Evolutionary conservation across 1,284 basidiomycete genomes (phyloP).

Genomic region (Hortiboletus rubellus): DNA sequence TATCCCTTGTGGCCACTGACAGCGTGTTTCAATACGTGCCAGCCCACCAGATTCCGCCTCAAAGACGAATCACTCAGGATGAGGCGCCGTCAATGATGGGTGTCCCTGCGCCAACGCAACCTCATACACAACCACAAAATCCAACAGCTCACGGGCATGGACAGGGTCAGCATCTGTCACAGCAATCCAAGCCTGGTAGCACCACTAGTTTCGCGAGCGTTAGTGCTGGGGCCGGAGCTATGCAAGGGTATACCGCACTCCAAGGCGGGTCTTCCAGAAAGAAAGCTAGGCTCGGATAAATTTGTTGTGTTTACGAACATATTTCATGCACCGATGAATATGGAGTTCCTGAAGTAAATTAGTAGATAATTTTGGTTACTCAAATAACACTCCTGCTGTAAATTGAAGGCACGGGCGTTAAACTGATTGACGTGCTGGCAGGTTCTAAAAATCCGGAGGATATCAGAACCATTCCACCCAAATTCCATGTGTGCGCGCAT

Average conservation of each 20-base stretch:
- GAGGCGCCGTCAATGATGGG: conserved; percentile 79
- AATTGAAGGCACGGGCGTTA: no score
- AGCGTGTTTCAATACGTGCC: conserved; percentile 64
- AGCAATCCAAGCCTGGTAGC: conserved; percentile 51
- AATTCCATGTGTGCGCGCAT: not conserved
- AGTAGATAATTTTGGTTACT: not conserved
- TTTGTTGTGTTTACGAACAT: not conserved
- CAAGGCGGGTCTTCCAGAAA: conserved; percentile 42
- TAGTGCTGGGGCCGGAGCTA: conserved; percentile 45
- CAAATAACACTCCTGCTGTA: no score
- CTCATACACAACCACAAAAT: conserved; percentile 40
- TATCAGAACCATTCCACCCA: not conserved
- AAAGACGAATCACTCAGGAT: conserved; percentile 73
- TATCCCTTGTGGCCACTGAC: not conserved
- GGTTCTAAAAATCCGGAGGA: not conserved
- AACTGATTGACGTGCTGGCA: no score
- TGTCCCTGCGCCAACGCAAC: conserved; percentile 44
- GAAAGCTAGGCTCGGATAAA: conserved; percentile 46
- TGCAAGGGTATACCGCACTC: conserved; percentile 34
- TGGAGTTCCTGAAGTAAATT: not conserved
- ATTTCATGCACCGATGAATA: no score
- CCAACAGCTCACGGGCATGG: conserved; percentile 39
- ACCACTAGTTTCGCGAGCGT: conserved; percentile 51
- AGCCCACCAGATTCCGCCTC: conserved; percentile 63
- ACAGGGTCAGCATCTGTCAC: conserved; percentile 41